A percentile compares a stretch with the other conserved stretches of the same genome.
phyloP scores from a whole-genome alignment of 306 rosid genomes.

The Cucurbita maxima region DNA sequence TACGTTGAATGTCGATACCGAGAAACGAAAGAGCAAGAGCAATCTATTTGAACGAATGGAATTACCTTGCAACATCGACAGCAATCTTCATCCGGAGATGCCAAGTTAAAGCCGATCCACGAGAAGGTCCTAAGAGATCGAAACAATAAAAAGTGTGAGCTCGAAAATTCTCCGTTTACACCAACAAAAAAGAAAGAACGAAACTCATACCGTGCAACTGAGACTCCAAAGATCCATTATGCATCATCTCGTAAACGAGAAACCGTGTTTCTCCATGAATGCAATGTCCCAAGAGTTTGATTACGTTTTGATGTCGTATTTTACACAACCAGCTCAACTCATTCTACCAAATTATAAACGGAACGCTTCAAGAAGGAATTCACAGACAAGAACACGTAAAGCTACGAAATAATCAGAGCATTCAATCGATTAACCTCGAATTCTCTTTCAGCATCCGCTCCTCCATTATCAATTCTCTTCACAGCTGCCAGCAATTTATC shows the following conservation, averaged over 20 bases:
- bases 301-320: conserved; percentile 66
- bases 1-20: conserved; percentile 1
- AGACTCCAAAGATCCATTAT: conserved; percentile 55
- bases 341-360: conserved; percentile 34
- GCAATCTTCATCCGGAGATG: conserved; percentile 68
- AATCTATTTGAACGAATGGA: neutral
- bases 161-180: neutral
- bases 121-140: conserved; percentile 38
- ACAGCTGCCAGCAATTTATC: conserved; percentile 57
- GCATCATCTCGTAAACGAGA: conserved; percentile 70
- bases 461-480: conserved; percentile 40
- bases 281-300: conserved; percentile 67
- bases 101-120: conserved; percentile 64
- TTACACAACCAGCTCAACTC: conserved; percentile 78
- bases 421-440: conserved; percentile 38
- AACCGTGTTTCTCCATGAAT: conserved; percentile 58
- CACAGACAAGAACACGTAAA: neutral
- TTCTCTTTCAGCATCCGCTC: conserved; percentile 43
- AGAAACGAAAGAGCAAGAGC: neutral
- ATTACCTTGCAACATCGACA: conserved; percentile 67
- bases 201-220: conserved; percentile 51
- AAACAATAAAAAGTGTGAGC: neutral
- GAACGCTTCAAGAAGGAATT: conserved; percentile 12
- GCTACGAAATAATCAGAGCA: conserved; percentile 7
- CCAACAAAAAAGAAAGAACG: neutral